These are phyloP conservation scores for Yarrowia deformans DNA, from an alignment of 805 yeast genomes.

Conservation along the genomic window DNA sequence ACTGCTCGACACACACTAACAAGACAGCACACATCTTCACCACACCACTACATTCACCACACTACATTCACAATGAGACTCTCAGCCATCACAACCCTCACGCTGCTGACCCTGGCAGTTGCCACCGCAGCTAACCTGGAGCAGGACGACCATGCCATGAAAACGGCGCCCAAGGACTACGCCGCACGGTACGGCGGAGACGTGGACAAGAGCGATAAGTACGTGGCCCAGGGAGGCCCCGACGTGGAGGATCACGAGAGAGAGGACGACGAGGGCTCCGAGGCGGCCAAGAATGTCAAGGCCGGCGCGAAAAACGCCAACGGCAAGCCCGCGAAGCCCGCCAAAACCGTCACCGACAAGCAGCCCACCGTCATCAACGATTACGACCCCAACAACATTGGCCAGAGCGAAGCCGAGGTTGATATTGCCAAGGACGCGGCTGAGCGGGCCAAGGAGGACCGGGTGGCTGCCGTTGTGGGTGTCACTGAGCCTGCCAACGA, in stretches of 20 bases:
- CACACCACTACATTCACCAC: not conserved
- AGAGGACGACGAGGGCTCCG: slow-evolving; percentile 23
- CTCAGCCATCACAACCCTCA: not conserved
- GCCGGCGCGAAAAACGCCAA: not conserved
- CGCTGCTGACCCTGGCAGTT: slow-evolving; percentile 43
- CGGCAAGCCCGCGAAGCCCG: slow-evolving; percentile 23
- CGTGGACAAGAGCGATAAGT: slow-evolving; percentile 40
- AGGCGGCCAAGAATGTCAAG: slow-evolving; percentile 6
- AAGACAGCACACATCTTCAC: not conserved
- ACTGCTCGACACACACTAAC: not conserved
- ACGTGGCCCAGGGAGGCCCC: slow-evolving; percentile 41
- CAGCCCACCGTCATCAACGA: slow-evolving; percentile 50
- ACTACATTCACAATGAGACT: slow-evolving; percentile 3
- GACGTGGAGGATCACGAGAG: slow-evolving; percentile 40
- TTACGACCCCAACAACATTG: slow-evolving; percentile 49
- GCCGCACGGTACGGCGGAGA: slow-evolving; percentile 43
- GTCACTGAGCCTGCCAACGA: slow-evolving; percentile 21
- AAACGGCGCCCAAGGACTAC: slow-evolving; percentile 51
- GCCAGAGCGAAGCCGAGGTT: slow-evolving; percentile 35
- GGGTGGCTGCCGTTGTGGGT: slow-evolving; percentile 31
- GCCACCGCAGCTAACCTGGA: slow-evolving; percentile 45
- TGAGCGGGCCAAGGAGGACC: slow-evolving; percentile 40
- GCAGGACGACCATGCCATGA: slow-evolving; percentile 48
- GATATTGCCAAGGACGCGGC: slow-evolving; percentile 45
- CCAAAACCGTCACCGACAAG: slow-evolving; percentile 42